Conservation (phyloP, 306 rosid species). For the Vachellia collinsii region DNA sequence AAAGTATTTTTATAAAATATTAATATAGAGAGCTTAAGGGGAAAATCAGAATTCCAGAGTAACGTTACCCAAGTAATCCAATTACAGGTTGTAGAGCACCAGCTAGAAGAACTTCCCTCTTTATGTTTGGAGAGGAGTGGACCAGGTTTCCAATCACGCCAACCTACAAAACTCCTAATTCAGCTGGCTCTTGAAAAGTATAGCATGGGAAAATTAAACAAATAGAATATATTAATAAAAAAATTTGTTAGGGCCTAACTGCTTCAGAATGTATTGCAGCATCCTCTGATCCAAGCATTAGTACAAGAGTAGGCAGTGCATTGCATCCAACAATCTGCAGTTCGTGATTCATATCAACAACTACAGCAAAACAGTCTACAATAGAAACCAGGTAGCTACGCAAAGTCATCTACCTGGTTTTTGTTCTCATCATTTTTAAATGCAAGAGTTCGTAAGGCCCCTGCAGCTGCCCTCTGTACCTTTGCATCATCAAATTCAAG, state of each 20-base stretch:
- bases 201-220: background rate
- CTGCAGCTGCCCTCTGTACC: constrained; percentile 72
- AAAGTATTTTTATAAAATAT: background rate
- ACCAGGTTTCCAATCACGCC: constrained; percentile 83
- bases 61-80: constrained; percentile 54
- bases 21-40: background rate
- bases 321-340: constrained; percentile 68
- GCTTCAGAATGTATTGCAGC: constrained; percentile 60
- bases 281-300: constrained; percentile 70
- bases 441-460: constrained; percentile 66
- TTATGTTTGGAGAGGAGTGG: constrained; percentile 71
- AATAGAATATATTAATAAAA: background rate
- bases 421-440: constrained; percentile 70
- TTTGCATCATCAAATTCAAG: constrained; percentile 56
- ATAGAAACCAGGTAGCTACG: constrained; percentile 1
- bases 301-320: constrained; percentile 67
- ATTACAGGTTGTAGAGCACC: constrained; percentile 84
- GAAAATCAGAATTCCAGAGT: background rate
- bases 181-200: constrained; percentile 23
- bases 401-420: constrained; percentile 48
- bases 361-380: background rate
- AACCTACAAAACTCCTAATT: constrained; percentile 47
- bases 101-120: constrained; percentile 61
- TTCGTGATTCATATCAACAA: constrained; percentile 36
- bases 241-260: constrained; percentile 43